Percentiles rank a stretch among this genome's conserved stretches.
These are phyloP conservation scores for Fraxinus floribunda DNA, from an alignment of 305 asterid genomes.

Conservation along the genomic window DNA sequence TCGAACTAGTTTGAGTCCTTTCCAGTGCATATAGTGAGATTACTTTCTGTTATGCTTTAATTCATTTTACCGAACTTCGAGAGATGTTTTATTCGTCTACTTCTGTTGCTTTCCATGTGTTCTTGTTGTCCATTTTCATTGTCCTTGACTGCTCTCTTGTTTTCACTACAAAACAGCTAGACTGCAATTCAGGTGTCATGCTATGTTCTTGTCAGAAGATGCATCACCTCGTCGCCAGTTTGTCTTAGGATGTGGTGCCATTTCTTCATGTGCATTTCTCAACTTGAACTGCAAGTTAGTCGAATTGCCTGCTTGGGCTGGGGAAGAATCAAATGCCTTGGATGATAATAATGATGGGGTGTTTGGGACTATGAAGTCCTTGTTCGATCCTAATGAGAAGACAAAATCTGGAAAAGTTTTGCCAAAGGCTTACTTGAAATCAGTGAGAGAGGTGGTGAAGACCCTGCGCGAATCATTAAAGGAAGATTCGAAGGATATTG, in stretches of 20 bases:
- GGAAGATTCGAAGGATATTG: constrained; percentile 67
- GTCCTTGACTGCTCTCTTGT: background rate
- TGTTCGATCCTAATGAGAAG: constrained; percentile 85
- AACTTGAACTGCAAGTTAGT: constrained; percentile 29
- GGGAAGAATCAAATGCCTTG: constrained; percentile 35
- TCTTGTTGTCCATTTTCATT: background rate
- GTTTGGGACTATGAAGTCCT: constrained; percentile 57
- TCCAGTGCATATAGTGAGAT: background rate
- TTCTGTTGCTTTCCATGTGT: constrained; percentile 1
- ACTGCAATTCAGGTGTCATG: constrained; percentile 32
- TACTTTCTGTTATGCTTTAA: background rate
- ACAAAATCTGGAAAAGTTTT: constrained; percentile 74
- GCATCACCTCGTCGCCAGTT: constrained; percentile 45
- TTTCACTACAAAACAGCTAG: constrained; percentile 32
- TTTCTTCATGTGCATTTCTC: constrained; percentile 38
- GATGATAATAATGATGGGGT: constrained; percentile 52
- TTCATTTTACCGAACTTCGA: background rate
- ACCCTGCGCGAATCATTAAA: constrained; percentile 72
- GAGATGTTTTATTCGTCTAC: background rate
- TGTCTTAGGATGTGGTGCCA: constrained; percentile 36
- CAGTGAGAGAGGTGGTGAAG: constrained; percentile 81
- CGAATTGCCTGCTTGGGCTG: constrained; percentile 48
- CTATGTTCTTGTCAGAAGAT: constrained; percentile 27
- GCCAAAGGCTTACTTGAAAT: constrained; percentile 84
- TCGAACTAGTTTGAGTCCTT: constrained; percentile 8